Conservation (phyloP, 2,329 filamentous ascomycete genomes). For the Dissoconium aciculare region DNA sequence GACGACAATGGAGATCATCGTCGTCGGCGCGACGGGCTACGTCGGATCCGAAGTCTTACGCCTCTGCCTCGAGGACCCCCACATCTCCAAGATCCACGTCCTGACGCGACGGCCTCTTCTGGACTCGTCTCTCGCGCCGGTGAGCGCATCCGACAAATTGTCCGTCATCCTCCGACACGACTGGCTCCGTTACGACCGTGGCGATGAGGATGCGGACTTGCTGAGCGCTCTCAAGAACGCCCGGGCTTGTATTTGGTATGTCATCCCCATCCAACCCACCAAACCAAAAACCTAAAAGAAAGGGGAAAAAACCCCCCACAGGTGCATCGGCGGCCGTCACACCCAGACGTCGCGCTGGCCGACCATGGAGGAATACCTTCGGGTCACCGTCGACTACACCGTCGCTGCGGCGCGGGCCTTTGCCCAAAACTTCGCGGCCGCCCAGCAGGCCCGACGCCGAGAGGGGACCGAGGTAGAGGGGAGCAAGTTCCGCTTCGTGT, state of each 20-base stretch:
- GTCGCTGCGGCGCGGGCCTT: neutral
- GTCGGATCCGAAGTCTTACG: neutral
- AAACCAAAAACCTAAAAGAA: too few relatives aligned
- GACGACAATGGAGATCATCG: neutral
- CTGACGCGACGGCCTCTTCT: neutral
- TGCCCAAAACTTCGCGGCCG: too few relatives aligned
- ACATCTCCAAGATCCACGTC: neutral
- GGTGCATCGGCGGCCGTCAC: slow-evolving; percentile 1
- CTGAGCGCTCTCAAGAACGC: neutral
- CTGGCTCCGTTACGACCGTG: neutral
- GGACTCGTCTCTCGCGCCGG: neutral
- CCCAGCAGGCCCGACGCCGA: neutral
- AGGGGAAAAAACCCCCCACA: too few relatives aligned
- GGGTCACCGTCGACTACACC: slow-evolving; percentile 1
- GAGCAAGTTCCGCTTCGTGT: neutral
- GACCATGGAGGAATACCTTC: slow-evolving; percentile 1
- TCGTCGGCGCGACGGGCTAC: neutral
- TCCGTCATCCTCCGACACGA: neutral
- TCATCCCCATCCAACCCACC: neutral
- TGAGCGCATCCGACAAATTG: neutral
- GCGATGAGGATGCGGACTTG: too few relatives aligned
- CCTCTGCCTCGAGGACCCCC: neutral
- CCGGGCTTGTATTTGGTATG: neutral
- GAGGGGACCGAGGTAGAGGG: neutral
- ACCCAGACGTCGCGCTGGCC: neutral